Conservation (phyloP, 208 protist species). For the Trypanosoma melophagium region DNA sequence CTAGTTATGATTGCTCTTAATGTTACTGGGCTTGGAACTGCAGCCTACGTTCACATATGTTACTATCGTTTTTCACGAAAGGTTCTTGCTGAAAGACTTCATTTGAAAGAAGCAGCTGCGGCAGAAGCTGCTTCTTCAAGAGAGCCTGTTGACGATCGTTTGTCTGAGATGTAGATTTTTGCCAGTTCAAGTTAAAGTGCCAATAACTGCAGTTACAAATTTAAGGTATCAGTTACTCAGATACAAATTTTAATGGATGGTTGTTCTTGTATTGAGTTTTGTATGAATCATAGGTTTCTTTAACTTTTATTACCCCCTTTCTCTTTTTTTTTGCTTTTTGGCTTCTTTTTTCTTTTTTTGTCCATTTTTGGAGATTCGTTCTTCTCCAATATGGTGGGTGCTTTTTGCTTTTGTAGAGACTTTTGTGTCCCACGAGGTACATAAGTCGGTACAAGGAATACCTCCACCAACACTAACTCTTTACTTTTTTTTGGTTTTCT, state of each 20-base stretch:
- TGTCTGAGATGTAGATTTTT: no score
- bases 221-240: no score
- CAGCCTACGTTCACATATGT: conserved; percentile 2
- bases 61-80: conserved; percentile 21
- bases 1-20: conserved; percentile 21
- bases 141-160: background rate
- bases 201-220: background rate
- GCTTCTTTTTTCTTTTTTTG: background rate
- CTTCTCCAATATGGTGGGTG: no score
- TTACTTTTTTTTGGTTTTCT: no score
- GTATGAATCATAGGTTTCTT: background rate
- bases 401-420: no score
- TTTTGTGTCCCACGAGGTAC: no score
- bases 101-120: conserved; percentile 24
- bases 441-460: no score
- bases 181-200: background rate
- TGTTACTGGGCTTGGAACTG: conserved; percentile 10
- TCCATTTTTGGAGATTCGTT: background rate
- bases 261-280: background rate
- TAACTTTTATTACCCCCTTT: background rate
- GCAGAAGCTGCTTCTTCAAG: background rate
- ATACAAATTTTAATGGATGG: no score
- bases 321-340: background rate
- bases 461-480: no score
- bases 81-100: conserved; percentile 45